A percentile compares a stretch with the other conserved stretches of the same genome.
Conservation (phyloP, 2,329 filamentous ascomycete species). For the Colletotrichum tofieldiae region DNA sequence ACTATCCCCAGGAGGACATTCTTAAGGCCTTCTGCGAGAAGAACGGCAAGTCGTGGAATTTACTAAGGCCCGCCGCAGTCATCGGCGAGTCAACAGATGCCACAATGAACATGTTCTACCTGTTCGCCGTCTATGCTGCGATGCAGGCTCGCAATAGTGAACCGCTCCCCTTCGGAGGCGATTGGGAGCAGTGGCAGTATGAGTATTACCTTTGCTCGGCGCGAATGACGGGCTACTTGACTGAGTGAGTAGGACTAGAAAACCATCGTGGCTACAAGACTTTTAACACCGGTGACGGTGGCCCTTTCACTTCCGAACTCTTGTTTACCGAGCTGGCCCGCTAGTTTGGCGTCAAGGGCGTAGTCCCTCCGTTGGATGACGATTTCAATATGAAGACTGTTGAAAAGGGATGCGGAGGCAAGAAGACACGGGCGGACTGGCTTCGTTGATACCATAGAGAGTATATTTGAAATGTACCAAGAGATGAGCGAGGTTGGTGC, state of each 20-base stretch:
- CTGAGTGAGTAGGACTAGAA: constrained; percentile 17
- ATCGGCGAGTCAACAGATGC: constrained; percentile 6
- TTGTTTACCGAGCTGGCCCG: constrained; percentile 10
- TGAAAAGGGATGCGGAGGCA: not conserved
- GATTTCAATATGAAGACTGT: constrained; percentile 12
- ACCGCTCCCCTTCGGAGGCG: constrained; percentile 19
- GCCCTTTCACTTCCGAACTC: constrained; percentile 15
- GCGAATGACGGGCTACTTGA: constrained; percentile 20
- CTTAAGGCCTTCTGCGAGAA: constrained; percentile 14
- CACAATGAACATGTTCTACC: constrained; percentile 18
- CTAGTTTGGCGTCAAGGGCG: constrained; percentile 22
- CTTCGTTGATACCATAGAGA: constrained; percentile 29
- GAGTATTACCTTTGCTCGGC: constrained; percentile 18
- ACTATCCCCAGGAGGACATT: constrained; percentile 32
- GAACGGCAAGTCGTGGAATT: constrained; percentile 16
- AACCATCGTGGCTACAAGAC: constrained; percentile 11
- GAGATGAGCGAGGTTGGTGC: constrained; percentile 21
- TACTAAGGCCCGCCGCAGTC: constrained; percentile 16
- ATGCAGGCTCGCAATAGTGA: constrained; percentile 16
- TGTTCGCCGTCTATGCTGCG: constrained; percentile 14
- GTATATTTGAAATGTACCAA: constrained; percentile 22
- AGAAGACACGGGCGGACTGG: constrained; percentile 15
- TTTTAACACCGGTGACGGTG: constrained; percentile 26
- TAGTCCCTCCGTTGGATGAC: constrained; percentile 12
- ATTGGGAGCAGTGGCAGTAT: constrained; percentile 29